phyloP scores from a whole-genome alignment of 2,329 filamentous ascomycete genomes.

The Microcyclospora tardicrescens region DNA sequence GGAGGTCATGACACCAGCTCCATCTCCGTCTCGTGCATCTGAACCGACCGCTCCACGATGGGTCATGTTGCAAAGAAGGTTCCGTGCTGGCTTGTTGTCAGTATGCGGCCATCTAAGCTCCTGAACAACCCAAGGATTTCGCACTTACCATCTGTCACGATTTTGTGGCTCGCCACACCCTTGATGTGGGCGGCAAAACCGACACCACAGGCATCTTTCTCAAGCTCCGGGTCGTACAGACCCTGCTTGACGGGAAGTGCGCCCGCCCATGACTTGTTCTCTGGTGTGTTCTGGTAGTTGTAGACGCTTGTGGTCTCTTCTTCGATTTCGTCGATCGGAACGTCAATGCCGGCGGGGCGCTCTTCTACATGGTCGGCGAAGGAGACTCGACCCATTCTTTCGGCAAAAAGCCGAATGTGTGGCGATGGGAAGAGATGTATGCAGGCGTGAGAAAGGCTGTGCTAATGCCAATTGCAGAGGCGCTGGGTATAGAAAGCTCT shows the following conservation, averaged over 20 bases:
- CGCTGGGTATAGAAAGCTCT: no score
- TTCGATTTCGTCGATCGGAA: conserved; percentile 35
- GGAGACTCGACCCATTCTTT: conserved; percentile 42
- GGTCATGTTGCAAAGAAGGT: conserved; percentile 99
- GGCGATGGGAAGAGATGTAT: neutral
- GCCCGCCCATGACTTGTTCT: conserved; percentile 89
- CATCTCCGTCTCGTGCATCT: conserved; percentile 93
- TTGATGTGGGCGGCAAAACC: conserved; percentile 99
- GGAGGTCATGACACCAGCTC: conserved; percentile 98
- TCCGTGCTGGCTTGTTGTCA: conserved; percentile 49
- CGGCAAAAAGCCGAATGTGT: conserved; percentile 36
- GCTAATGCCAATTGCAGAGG: no score
- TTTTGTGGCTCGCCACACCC: conserved; percentile 93
- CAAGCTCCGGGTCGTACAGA: conserved; percentile 87
- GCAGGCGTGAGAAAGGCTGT: no score
- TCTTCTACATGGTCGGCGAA: conserved; percentile 39
- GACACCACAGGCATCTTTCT: conserved; percentile 99
- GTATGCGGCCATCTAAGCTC: no score
- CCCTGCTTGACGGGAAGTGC: conserved; percentile 96
- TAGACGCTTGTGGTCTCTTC: conserved; percentile 51
- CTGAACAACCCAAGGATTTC: no score
- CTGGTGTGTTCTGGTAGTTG: conserved; percentile 65
- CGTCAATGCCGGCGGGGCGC: conserved; percentile 18
- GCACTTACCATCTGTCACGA: conserved; percentile 84
- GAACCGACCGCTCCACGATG: conserved; percentile 96